Base-by-base conservation (phyloP, 108 stramenopile species). In the Skeletonema marinoi region DNA sequence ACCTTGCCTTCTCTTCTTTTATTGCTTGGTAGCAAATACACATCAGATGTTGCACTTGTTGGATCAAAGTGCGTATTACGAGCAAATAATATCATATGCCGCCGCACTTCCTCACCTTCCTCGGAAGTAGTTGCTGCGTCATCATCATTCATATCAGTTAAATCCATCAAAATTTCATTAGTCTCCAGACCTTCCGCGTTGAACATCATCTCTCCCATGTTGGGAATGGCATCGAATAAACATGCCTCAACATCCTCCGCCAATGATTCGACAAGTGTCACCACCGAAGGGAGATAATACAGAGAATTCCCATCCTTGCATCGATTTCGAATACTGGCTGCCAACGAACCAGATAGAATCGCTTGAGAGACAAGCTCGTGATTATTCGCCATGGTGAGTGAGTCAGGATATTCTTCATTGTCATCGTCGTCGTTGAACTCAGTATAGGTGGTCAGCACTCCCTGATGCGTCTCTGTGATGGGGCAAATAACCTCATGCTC, bases 401-500 rank as follows among this genome's bases (percentile, higher is more conserved):
- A 60, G 66, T 33, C 44, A 38, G 2, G 33, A 29, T 44, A 68
- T 17, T 78, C 62, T 10, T 19, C 63, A 9, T 4, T 7, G 21
- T 63, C 62, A 16, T 4, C 16, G 1, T 29, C 42, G n/a, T 42
- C 31, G 17, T 39, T 39, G 13, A 31, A 25, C 13, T n/a, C 32
- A 48, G 46, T 12, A 31, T 48, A 39, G 2, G 78, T 71, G 78
- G 64, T 71, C 5, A 78, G 31, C 21, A 78, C 66, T 11, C 78
- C 78, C 42, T 71, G 78, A 48, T 78, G 78, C 6, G 42, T 21
- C 30, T 44, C 67, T n/a, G 59, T 78, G 6, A 78, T 13, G 56
- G 78, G 78, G 33, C 78, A 78, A 16, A 78, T 21, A 11, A 78
- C 78, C 58, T 78, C 70, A 38, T 78, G 71, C 48, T 78, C 78